Conservation (phyloP, 192 early-diverging fungal genomes). For the Coemansia sp. region DNA sequence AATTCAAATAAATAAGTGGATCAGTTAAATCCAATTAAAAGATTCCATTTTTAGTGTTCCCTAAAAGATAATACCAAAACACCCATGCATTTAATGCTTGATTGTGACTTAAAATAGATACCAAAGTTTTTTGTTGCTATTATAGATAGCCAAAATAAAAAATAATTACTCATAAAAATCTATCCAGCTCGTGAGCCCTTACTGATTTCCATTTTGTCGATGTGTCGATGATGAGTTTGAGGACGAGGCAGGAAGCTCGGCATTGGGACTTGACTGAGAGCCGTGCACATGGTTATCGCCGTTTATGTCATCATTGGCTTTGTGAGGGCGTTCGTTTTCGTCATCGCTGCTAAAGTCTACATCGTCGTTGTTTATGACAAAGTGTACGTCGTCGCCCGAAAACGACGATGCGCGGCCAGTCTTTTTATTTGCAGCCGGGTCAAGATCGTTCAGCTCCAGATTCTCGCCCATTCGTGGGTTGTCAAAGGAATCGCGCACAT, state of each 20-base stretch:
- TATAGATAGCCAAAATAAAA: no score
- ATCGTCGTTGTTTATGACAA: conserved; percentile 47
- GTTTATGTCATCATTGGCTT: no score
- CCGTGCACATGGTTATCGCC: not conserved
- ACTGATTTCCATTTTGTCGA: not conserved
- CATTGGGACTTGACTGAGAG: no score
- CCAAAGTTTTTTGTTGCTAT: no score
- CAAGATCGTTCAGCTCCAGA: conserved; percentile 42
- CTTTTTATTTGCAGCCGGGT: conserved; percentile 2
- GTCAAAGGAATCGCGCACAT: conserved; percentile 34
- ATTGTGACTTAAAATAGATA: no score
- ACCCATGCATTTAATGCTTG: no score
- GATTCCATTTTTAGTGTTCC: no score
- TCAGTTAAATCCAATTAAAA: no score
- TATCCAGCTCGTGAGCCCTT: no score
- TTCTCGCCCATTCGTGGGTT: conserved; percentile 50
- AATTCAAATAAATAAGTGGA: no score
- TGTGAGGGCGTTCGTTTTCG: conserved; percentile 5
- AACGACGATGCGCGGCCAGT: conserved; percentile 11
- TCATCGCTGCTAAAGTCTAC: conserved; percentile 27
- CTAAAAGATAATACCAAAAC: no score
- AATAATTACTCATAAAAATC: no score
- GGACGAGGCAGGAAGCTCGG: not conserved
- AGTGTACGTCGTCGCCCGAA: conserved; percentile 38
- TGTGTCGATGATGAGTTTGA: not conserved